Percentiles rank a stretch among this genome's conserved stretches.
Evolutionary conservation across 306 rosid species (phyloP).

Genomic region (Sindora glabra): DNA sequence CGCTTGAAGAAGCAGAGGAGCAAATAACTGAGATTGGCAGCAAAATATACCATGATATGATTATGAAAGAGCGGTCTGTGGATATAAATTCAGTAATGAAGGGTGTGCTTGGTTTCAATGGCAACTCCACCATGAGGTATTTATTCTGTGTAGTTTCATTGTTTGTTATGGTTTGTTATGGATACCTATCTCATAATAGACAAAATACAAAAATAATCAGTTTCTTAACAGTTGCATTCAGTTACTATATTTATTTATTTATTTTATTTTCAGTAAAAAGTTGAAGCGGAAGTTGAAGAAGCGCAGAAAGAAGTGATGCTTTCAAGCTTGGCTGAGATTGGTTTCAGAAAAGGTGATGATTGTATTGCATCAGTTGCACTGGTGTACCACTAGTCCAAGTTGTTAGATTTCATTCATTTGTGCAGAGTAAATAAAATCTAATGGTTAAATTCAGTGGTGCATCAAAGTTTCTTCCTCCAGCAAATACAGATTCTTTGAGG

Average conservation of each 20-base stretch:
- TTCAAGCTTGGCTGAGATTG: background rate
- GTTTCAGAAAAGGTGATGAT: too few species aligned
- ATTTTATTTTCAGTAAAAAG: constrained; percentile 34
- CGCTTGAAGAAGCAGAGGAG: constrained; percentile 88
- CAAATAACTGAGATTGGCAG: constrained; percentile 79
- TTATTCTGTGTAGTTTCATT: constrained; percentile 1
- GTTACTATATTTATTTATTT: constrained; percentile 8
- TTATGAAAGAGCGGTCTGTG: constrained; percentile 72
- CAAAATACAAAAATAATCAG: background rate
- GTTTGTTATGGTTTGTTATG: background rate
- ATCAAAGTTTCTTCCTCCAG: too few species aligned
- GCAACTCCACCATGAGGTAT: constrained; percentile 56
- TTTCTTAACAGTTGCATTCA: constrained; percentile 11
- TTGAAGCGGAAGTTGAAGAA: constrained; percentile 48
- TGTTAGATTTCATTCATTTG: too few species aligned
- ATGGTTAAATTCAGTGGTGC: too few species aligned
- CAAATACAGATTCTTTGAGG: too few species aligned
- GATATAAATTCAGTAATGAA: constrained; percentile 82
- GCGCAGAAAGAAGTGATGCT: constrained; percentile 30
- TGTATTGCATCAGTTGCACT: too few species aligned
- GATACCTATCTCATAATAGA: background rate
- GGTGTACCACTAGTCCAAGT: too few species aligned
- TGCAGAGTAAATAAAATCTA: too few species aligned
- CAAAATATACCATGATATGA: constrained; percentile 82
- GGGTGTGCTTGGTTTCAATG: constrained; percentile 69